phyloP scores from a whole-genome alignment of 2,329 filamentous ascomycete species.

The Fusarium torreyae region DNA sequence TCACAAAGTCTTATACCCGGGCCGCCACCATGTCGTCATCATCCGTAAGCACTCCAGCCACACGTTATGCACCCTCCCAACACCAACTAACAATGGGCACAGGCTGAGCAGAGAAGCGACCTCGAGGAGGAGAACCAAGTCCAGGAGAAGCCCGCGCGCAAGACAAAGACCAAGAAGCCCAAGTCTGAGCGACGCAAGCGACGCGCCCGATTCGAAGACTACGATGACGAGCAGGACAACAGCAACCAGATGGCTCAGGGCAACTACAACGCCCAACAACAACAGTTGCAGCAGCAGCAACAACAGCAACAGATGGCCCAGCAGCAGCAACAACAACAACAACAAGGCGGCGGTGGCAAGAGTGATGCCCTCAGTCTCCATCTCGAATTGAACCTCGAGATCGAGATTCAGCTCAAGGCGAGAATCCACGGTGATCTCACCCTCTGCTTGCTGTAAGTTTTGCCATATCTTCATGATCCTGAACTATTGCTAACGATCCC shows the following conservation, averaged over 20 bases:
- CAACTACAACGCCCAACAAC: conserved; percentile 37
- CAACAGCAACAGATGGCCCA: conserved; percentile 27
- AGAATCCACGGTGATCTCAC: conserved; percentile 89
- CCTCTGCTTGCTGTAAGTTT: conserved; percentile 74
- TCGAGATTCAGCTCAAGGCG: conserved; percentile 88
- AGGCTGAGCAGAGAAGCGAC: conserved; percentile 36
- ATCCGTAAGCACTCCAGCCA: conserved; percentile 17
- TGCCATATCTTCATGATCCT: background rate
- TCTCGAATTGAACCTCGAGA: conserved; percentile 84
- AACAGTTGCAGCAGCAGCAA: conserved; percentile 36
- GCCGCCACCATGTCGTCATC: conserved; percentile 35
- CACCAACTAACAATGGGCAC: conserved; percentile 7
- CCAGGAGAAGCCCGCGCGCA: conserved; percentile 38
- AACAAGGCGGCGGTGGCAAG: conserved; percentile 36
- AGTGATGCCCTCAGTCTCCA: conserved; percentile 71
- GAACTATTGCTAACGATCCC: conserved; percentile 2
- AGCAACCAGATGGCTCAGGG: conserved; percentile 31
- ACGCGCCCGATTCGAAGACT: conserved; percentile 35
- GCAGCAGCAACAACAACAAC: conserved; percentile 36
- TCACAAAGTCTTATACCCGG: conserved; percentile 8
- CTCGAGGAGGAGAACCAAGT: conserved; percentile 35
- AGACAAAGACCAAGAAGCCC: conserved; percentile 43
- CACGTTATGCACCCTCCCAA: background rate
- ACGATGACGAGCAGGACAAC: conserved; percentile 34
- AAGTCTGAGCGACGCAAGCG: conserved; percentile 41